A percentile compares a stretch with the other conserved stretches of the same genome.
phyloP scores from a whole-genome alignment of 805 yeast species.

The Candida koratica region DNA sequence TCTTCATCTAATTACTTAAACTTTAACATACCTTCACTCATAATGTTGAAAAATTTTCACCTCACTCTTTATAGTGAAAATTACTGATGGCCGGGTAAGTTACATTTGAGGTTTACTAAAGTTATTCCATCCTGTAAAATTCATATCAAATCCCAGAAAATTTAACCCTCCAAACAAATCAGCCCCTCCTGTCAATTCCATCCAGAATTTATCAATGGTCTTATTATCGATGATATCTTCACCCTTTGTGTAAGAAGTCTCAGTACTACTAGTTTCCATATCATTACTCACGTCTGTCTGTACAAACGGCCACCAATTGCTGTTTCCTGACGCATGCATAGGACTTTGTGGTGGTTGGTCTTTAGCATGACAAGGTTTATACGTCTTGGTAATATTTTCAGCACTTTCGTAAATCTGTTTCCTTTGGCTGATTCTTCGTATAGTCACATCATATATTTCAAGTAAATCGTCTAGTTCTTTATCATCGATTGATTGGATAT shows the following conservation, averaged over 20 bases:
- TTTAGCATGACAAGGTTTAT: background rate
- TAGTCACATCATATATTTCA: slow-evolving; percentile 16
- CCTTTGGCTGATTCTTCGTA: slow-evolving; percentile 3
- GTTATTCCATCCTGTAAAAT: too few relatives aligned
- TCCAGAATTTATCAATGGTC: slow-evolving; percentile 37
- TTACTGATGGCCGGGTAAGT: too few relatives aligned
- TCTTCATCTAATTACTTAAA: slow-evolving; percentile 33
- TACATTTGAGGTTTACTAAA: too few relatives aligned
- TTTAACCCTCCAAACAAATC: background rate
- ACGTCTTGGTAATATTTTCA: background rate
- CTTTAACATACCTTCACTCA: slow-evolving; percentile 1
- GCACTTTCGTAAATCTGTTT: background rate
- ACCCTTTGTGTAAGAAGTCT: too few relatives aligned
- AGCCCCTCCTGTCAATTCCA: slow-evolving; percentile 19
- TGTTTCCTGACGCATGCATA: background rate
- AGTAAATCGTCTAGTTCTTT: slow-evolving; percentile 29
- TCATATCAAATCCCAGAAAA: slow-evolving; percentile 1
- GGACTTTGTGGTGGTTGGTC: background rate
- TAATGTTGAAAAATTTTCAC: slow-evolving; percentile 6
- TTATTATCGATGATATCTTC: slow-evolving; percentile 20
- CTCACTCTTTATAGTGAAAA: too few relatives aligned
- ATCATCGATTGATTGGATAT: slow-evolving; percentile 10
- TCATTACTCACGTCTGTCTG: background rate
- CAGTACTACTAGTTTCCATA: background rate
- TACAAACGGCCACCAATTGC: slow-evolving; percentile 5